Evolutionary conservation across 228 moss, liverwort and hornwort species (phyloP).

Genomic region (Sphagnum fallax): DNA sequence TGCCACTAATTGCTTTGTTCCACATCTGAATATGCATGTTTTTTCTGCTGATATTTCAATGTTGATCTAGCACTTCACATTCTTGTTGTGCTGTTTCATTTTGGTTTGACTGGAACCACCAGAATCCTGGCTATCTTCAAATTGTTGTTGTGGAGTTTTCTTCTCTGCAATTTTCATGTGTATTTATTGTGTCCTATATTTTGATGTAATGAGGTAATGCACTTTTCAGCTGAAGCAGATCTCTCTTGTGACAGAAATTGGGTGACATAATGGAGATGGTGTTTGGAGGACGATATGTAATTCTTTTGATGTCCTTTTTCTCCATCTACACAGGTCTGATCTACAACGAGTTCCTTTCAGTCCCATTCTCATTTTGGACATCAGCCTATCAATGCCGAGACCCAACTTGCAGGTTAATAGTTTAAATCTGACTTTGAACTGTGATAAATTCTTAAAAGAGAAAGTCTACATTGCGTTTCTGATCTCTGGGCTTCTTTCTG

Average conservation of each 20-base stretch:
- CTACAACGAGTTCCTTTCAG: constrained; percentile 65
- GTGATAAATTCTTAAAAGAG: not conserved
- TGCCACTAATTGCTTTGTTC: not conserved
- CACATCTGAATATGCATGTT: not conserved
- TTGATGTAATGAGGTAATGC: not conserved
- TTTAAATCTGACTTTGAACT: not conserved
- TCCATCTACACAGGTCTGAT: constrained; percentile 60
- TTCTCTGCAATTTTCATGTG: not conserved
- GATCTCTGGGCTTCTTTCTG: too few relatives aligned
- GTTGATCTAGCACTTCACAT: not conserved
- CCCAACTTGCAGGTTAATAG: constrained; percentile 25
- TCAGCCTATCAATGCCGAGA: constrained; percentile 38
- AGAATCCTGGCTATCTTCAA: not conserved
- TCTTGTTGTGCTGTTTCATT: not conserved
- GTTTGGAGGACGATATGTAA: constrained; percentile 51
- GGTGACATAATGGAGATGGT: constrained; percentile 58
- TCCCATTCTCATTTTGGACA: constrained; percentile 36
- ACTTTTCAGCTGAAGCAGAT: too few relatives aligned
- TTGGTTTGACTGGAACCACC: not conserved
- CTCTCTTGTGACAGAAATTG: constrained; percentile 26
- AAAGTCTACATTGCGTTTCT: too few relatives aligned
- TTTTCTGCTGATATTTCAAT: not conserved
- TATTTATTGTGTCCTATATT: not conserved
- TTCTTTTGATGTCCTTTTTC: constrained; percentile 58
- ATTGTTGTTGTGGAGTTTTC: not conserved